Evolutionary conservation across 495 filamentous ascomycete genomes (phyloP), one percentile per base, ranked within the genome.

Genomic region (Pyronema domesticum): DNA sequence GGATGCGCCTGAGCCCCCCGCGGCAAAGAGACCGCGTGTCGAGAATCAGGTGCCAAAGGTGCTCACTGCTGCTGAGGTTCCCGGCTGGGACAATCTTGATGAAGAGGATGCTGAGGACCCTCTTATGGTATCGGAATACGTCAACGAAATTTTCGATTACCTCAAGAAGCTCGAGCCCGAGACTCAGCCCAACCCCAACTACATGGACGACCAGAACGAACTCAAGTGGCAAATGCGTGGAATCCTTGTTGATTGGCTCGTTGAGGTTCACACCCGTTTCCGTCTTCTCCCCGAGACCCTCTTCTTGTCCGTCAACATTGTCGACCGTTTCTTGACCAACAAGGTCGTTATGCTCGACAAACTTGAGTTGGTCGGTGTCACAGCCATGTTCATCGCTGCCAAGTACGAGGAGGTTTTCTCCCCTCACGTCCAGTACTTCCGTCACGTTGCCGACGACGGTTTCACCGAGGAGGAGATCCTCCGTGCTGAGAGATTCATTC

Each of bases 331-430:
- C 73, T 77, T 98, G 48, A 94, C 88, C 3, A 77, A 77, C 55
- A 94, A 95, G 71, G 80, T 94, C 39, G 93, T 98, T 36, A 85
- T 89, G 67, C 76, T 98, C 48, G 91, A 96, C 61, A 87, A 87
- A 54, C 79, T 98, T 7, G 91, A 98, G 69, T 76, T 98, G 10
- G 91, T 98, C 57, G 91, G 91, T 65, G 86, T 96, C 57, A 93
- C 91, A 46, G 91, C 91, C 65, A 96, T 98, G 91, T 88, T 96
- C 74, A 94, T 98, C 66, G 91, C 93, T 17, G 89, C 89, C 60
- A 98, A 98, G 72, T 98, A 96, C 62, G 91, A 98, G 68, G 91
- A 98, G 64, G 88, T 96, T 52, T 78, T 96, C 18, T 95, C 91
- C 3, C 93, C 91, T 35, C 91, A 96, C 65, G 86, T 98, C 37